These are phyloP conservation scores for Martiniozyma abietophila DNA, from an alignment of 805 yeast genomes.

Conservation along the genomic window DNA sequence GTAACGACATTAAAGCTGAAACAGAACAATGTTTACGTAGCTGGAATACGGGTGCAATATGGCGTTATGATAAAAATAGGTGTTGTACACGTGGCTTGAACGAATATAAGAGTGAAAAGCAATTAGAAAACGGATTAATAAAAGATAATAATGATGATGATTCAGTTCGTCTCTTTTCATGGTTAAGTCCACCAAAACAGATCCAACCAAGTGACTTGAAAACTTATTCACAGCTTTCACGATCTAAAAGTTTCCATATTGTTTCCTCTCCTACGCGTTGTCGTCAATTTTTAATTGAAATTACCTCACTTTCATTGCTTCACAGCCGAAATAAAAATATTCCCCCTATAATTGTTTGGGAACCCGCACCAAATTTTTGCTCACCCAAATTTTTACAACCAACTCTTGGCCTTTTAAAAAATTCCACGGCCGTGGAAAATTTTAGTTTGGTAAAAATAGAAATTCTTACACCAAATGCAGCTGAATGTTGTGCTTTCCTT, in stretches of 20 bases:
- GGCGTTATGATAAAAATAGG: slow-evolving; percentile 43
- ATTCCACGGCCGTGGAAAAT: too few relatives aligned
- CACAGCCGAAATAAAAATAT: too few relatives aligned
- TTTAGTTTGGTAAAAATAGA: too few relatives aligned
- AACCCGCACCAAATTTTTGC: slow-evolving; percentile 79
- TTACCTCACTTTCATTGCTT: too few relatives aligned
- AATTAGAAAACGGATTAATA: too few relatives aligned
- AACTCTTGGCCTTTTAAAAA: slow-evolving; percentile 30
- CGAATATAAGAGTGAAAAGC: too few relatives aligned
- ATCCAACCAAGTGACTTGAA: slow-evolving; percentile 49
- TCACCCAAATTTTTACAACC: slow-evolving; percentile 36
- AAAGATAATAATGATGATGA: too few relatives aligned
- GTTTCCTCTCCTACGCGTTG: slow-evolving; percentile 66
- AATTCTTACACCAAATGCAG: slow-evolving; percentile 74
- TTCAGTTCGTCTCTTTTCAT: slow-evolving; percentile 54
- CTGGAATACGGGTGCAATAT: slow-evolving; percentile 57
- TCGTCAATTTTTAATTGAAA: slow-evolving; percentile 33
- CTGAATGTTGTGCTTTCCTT: slow-evolving; percentile 66
- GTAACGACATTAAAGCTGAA: slow-evolving; percentile 59
- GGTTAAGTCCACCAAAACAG: slow-evolving; percentile 51
- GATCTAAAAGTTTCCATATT: slow-evolving; percentile 50
- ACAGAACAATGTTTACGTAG: slow-evolving; percentile 35
- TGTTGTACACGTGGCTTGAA: slow-evolving; percentile 79
- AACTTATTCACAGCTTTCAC: slow-evolving; percentile 27
- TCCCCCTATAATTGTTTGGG: slow-evolving; percentile 56